These are phyloP conservation scores for Prunus mira DNA, from an alignment of 306 rosid species.

Conservation along the genomic window DNA sequence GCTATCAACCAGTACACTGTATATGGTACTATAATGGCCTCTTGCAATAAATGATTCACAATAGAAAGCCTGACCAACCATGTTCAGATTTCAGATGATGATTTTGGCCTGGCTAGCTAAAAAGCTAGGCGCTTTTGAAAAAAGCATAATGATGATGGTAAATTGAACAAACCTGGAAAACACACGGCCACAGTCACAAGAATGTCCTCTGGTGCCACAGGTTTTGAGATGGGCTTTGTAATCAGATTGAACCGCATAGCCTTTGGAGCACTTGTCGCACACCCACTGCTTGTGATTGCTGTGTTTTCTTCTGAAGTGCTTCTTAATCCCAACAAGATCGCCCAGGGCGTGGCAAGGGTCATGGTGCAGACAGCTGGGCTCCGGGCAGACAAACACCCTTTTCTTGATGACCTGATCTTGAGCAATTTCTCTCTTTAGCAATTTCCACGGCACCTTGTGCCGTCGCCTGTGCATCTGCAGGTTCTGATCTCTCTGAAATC, in stretches of 20 bases:
- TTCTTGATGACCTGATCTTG: constrained; percentile 50
- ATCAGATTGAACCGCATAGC: constrained; percentile 93
- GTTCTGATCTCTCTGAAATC: constrained; percentile 95
- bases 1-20: no score
- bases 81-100: neutral
- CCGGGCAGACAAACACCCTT: constrained; percentile 90
- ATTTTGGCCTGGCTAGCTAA: neutral
- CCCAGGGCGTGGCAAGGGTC: constrained; percentile 91
- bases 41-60: neutral
- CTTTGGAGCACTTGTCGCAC: constrained; percentile 83
- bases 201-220: constrained; percentile 97
- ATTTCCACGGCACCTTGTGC: constrained; percentile 93
- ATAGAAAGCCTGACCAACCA: neutral
- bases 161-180: constrained; percentile 56
- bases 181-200: constrained; percentile 98
- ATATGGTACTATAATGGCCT: no score
- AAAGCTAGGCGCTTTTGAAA: neutral
- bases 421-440: constrained; percentile 57
- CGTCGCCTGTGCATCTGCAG: constrained; percentile 95
- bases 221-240: constrained; percentile 97
- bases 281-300: constrained; percentile 95
- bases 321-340: constrained; percentile 91
- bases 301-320: constrained; percentile 86
- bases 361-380: constrained; percentile 79
- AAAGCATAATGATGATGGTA: no score